Base-by-base conservation (phyloP, 2,329 filamentous ascomycete genomes). In the Raffaelea deltoideospora region DNA sequence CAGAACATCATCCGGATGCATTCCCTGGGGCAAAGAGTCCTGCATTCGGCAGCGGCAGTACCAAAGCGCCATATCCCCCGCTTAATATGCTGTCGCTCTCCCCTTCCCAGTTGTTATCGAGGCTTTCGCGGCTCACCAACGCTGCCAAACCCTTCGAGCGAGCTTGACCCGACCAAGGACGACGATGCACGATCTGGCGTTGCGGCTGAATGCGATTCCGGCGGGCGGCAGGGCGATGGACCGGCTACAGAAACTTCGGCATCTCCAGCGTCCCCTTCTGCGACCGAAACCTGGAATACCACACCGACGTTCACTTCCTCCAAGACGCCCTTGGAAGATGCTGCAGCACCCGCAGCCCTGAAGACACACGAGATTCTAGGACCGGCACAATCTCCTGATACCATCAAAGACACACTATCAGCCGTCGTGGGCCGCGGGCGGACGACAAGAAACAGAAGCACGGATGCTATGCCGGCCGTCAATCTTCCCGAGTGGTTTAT, bases 401-500 rank as follows among this genome's bases (percentile, higher is more conserved):
- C 33, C 26, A 28, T 37, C 13, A 29, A 29, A 23, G 36, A 38
- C 29, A 35, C 39, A 31, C 40, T 19, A 41, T 42, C 48, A 47
- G 33, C 43, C 41, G 45, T 46, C 44, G 48, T 47, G 54, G 52
- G 53, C 55, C 24, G 38, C 7, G 33, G 29, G 14, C 34, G 37
- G 4, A 14, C 33, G 11, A 11, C 24, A 5, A 15, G 37, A 3
- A 9, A 27, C 14, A 30, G 39, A 2, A 37, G 17, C 20, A n/a
- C 33, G 5, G 42, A 43, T 20, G 43, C 32, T n/a, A 37, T 45
- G 28, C 69, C 69, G n/a, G 58, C 63, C 3, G 56, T 72, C 18
- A 58, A 64, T 34, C 55, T 81, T 13, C 73, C 76, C 1, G 53
- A 61, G 38, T 67, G 62, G 53, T 81, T 80, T 42, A 53, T 72